Evolutionary conservation across 2,329 filamentous ascomycete genomes (phyloP).

Genomic region (Alternaria conjuncta): DNA sequence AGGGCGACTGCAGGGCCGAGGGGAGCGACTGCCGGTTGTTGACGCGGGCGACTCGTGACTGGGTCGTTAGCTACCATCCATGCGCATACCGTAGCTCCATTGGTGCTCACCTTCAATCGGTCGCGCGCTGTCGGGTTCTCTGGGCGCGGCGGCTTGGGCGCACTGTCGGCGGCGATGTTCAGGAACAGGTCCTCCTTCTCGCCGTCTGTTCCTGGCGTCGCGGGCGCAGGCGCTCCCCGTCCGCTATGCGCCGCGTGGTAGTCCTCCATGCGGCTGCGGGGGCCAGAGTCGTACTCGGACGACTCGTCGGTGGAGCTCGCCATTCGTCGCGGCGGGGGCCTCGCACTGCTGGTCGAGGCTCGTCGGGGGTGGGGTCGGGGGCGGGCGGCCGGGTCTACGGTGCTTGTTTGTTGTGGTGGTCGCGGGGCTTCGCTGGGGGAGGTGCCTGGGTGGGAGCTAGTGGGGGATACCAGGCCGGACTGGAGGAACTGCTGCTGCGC

Average conservation of each 20-base stretch:
- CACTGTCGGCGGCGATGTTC: conserved; percentile 50
- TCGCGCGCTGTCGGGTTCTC: conserved; percentile 37
- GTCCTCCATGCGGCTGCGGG: conserved; percentile 34
- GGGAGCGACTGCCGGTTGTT: conserved; percentile 46
- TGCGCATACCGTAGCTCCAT: background rate
- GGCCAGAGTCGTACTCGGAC: conserved; percentile 39
- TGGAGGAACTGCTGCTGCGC: conserved; percentile 37
- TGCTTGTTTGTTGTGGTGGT: conserved; percentile 12
- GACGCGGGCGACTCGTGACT: conserved; percentile 48
- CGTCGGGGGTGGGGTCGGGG: conserved; percentile 15
- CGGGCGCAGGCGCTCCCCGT: conserved; percentile 19
- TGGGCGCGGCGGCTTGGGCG: conserved; percentile 30
- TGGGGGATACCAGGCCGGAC: conserved; percentile 31
- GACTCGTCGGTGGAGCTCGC: conserved; percentile 40
- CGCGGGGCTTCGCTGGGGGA: conserved; percentile 20
- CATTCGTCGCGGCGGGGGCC: conserved; percentile 31
- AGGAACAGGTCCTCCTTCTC: conserved; percentile 52
- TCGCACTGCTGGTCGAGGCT: conserved; percentile 27
- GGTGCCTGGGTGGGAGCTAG: conserved; percentile 17
- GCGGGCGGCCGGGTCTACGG: background rate
- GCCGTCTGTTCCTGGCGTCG: conserved; percentile 27
- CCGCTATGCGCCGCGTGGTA: conserved; percentile 22
- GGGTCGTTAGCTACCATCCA: conserved; percentile 12
- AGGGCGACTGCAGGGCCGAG: conserved; percentile 35
- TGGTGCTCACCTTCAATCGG: conserved; percentile 36